phyloP scores from a whole-genome alignment of 768 basidiomycete genomes.

The Lentinula raphanica region DNA sequence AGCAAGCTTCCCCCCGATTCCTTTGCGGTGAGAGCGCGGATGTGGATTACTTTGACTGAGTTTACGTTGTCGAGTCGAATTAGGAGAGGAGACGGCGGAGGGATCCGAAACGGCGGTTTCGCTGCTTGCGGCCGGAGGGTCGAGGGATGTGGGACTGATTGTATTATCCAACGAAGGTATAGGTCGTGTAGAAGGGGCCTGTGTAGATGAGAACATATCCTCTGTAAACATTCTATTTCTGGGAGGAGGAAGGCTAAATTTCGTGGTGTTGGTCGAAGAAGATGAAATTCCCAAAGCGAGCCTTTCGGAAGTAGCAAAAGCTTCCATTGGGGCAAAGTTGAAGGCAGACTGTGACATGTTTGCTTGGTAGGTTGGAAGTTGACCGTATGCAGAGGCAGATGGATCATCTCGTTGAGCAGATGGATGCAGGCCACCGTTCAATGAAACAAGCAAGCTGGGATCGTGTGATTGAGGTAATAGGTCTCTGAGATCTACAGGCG shows the following conservation, averaged over 20 bases:
- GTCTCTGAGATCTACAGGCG: slow-evolving; percentile 27
- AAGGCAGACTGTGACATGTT: slow-evolving; percentile 54
- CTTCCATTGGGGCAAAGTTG: slow-evolving; percentile 73
- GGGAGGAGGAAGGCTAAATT: slow-evolving; percentile 29
- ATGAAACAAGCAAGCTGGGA: slow-evolving; percentile 37
- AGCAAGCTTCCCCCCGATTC: slow-evolving; percentile 79
- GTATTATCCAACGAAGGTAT: background rate
- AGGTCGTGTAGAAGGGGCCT: background rate
- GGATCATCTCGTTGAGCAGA: slow-evolving; percentile 26
- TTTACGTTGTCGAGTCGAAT: slow-evolving; percentile 66
- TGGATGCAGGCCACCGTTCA: slow-evolving; percentile 17
- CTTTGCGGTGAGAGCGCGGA: slow-evolving; percentile 56
- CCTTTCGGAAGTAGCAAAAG: slow-evolving; percentile 70
- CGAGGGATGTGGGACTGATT: background rate
- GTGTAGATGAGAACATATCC: background rate
- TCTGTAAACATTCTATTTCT: slow-evolving; percentile 9
- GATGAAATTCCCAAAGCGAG: slow-evolving; percentile 53
- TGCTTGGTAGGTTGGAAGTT: slow-evolving; percentile 67
- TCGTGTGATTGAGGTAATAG: slow-evolving; percentile 44
- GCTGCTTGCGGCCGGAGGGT: background rate
- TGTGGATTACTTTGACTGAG: slow-evolving; percentile 76
- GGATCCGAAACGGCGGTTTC: slow-evolving; percentile 6
- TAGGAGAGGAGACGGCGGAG: background rate
- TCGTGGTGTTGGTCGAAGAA: slow-evolving; percentile 25
- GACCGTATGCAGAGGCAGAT: slow-evolving; percentile 29